Evolutionary conservation across 108 stramenopile genomes (phyloP), one percentile per base, ranked within the genome.

Genomic region (Seminavis robusta): DNA sequence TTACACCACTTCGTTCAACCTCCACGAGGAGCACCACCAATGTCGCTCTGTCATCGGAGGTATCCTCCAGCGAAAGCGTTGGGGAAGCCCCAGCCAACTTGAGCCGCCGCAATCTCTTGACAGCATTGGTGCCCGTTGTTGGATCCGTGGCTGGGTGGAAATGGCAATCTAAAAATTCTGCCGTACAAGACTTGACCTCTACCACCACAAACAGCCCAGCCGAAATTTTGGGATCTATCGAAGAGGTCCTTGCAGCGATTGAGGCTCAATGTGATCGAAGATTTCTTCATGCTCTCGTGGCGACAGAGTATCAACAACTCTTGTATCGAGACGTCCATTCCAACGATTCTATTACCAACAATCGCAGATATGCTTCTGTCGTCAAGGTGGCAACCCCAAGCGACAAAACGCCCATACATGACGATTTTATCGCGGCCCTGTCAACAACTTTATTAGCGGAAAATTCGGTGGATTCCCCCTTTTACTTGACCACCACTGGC

Each of bases 221-320:
- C 41, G 4, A 17, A 7, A 21, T 42, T 4, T 3, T 42, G 3
- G 41, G 21, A 9, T 21, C 17, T 21, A 21, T 71, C 16, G 59
- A 54, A n/a, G 43, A 73, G 23, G 72, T 66, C 4, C 26, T 73
- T 24, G 47, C 27, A 17, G 31, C 44, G 31, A 67, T 73, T 25
- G 72, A 59, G 19, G 30, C 49, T 4, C 10, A 17, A n/a, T 66
- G 72, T 33, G 63, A 73, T 42, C 47, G 50, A 3, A 32, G 72
- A 52, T 73, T 73, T 44, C 46, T 73, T 15, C 63, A 73, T 49
- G 63, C 54, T 17, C 54, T 73, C 8, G 72, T 73, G 24, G 72
- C 72, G 20, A 59, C 49, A 29, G 72, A 57, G 23, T 73, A 73
- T 24, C n/a, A n/a, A n/a, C 15, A 56, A 28, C 32, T 73, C 34